phyloP scores from a whole-genome alignment of 2,329 filamentous ascomycete genomes.

The Apiospora pterosperma region DNA sequence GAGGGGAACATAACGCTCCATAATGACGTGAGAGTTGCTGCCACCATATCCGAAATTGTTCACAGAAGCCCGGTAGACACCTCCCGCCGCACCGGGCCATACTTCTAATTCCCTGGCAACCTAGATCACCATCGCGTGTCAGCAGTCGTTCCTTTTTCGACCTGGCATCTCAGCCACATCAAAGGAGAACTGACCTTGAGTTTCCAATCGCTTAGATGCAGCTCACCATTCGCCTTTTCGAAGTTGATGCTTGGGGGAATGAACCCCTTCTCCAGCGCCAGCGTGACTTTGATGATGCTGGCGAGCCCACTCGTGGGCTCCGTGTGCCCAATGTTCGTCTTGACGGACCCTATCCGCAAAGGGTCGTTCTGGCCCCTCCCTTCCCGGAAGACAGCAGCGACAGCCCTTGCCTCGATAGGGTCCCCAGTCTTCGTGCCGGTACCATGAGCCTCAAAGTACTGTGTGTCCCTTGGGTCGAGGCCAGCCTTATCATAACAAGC shows the following conservation, averaged over 20 bases:
- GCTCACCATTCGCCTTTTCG: slow-evolving; percentile 29
- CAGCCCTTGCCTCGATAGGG: slow-evolving; percentile 30
- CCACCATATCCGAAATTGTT: slow-evolving; percentile 34
- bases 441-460: slow-evolving; percentile 19
- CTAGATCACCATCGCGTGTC: slow-evolving; percentile 18
- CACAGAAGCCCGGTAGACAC: slow-evolving; percentile 20
- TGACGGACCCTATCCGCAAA: slow-evolving; percentile 31
- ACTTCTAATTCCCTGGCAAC: no score
- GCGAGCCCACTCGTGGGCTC: slow-evolving; percentile 29
- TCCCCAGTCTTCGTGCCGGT: slow-evolving; percentile 36
- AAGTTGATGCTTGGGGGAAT: slow-evolving; percentile 41
- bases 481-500: slow-evolving; percentile 16
- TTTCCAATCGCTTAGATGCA: no score
- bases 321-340: slow-evolving; percentile 34
- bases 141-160: no score
- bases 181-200: no score
- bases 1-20: slow-evolving; percentile 18
- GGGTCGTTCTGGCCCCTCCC: slow-evolving; percentile 17
- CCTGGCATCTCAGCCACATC: no score
- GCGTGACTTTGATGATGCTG: slow-evolving; percentile 27
- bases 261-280: slow-evolving; percentile 37
- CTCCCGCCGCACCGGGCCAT: no score
- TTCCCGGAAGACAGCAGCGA: slow-evolving; percentile 26
- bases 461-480: slow-evolving; percentile 1
- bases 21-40: slow-evolving; percentile 8